Base-by-base conservation (phyloP, 805 yeast species). In the Grigorovia humatica region DNA sequence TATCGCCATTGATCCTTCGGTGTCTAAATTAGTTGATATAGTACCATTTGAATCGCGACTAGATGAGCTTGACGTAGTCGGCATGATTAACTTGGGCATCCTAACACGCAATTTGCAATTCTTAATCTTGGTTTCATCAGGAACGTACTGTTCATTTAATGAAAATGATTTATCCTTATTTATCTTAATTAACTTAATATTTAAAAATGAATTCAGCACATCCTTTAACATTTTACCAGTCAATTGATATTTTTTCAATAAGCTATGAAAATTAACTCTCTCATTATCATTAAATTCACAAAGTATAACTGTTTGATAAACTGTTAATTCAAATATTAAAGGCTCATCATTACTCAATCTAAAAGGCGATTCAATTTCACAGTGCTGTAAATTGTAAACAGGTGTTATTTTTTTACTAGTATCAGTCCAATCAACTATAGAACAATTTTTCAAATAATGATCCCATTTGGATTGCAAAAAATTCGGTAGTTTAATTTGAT, bases 281-380 rank as follows among this genome's bases (percentile, higher is more conserved):
- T 54, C 57, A 8, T 9, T 18, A 1, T 60, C 59, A 51, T 65
- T 63, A 49, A 64, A 64, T 38, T 59, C 49, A 12, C 53, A 49
- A 15, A 66, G 49, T 1, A 65, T 59, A 45, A 59, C 53, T 2
- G 66, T 57, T 51, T 66, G 70, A 42, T 54, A 55, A 20, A 65
- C 43, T 1, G 63, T 63, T 15, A 66, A 46, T 40, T 63, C 63
- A 17, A 66, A 52, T 7, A 44, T 43, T 17, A 66, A 50, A 9
- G 40, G 29, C 11, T 52, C 42, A 2, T 58, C 58, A 35, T 55
- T 49, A 1, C 51, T 47, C 38, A 58, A 30, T 15, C 4, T 48
- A 48, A 52, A 63, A 1, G 57, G 60, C 4, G 67, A 55, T 17
- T 52, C 47, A 4, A 66, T 61, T 42, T 65, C 67, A 49, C 66